Percentiles rank a stretch among this genome's conserved stretches.
Evolutionary conservation across 768 basidiomycete species (phyloP).

Genomic region (Mycena belliarum): DNA sequence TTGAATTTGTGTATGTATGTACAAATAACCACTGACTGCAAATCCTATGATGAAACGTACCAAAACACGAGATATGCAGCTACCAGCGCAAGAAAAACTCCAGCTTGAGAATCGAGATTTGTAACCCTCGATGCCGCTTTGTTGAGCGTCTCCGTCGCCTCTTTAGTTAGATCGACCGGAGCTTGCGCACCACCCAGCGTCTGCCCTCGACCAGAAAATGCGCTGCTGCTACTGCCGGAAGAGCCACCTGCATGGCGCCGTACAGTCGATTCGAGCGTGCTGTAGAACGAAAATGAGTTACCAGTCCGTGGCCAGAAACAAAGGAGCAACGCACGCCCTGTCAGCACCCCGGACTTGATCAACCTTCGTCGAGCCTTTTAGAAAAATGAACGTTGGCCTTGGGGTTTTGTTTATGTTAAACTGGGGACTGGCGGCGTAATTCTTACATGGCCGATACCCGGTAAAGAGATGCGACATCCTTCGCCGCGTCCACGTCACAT

Average conservation of each 20-base stretch:
- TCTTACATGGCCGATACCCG: constrained; percentile 72
- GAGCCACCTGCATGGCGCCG: constrained; percentile 49
- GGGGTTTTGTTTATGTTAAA: background rate
- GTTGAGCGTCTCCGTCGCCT: constrained; percentile 38
- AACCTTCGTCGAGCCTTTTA: constrained; percentile 66
- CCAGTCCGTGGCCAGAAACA: background rate
- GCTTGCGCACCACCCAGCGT: constrained; percentile 60
- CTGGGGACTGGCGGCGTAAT: background rate
- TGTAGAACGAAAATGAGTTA: constrained; percentile 26
- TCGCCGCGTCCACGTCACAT: constrained; percentile 73
- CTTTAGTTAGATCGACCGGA: constrained; percentile 34
- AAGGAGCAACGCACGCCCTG: constrained; percentile 46
- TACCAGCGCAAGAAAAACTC: constrained; percentile 57
- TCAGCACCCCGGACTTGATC: constrained; percentile 77
- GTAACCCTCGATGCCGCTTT: constrained; percentile 40
- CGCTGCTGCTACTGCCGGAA: constrained; percentile 32
- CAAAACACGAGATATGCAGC: constrained; percentile 65
- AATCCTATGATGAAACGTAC: too few relatives aligned
- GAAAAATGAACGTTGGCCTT: constrained; percentile 85
- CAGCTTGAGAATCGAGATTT: constrained; percentile 67
- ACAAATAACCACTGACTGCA: too few relatives aligned
- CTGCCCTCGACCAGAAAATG: constrained; percentile 74
- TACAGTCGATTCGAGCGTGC: constrained; percentile 62
- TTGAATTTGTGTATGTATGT: background rate
- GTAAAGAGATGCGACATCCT: constrained; percentile 66